Base-by-base conservation (phyloP, 257 asterid species). In the Rauvolfia tetraphylla region DNA sequence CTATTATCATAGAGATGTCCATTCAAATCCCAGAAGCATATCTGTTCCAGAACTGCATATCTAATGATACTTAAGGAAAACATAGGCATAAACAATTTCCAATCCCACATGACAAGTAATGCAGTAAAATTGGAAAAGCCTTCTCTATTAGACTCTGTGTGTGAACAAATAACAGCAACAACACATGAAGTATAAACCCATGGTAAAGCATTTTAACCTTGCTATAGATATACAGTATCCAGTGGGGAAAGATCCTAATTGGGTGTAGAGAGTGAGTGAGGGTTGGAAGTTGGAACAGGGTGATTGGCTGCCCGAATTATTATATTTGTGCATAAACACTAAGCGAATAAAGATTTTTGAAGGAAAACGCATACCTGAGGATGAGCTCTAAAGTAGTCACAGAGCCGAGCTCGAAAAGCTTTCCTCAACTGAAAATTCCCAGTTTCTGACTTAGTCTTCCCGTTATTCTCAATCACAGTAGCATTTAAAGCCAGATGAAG, bases 361-460 rank as follows among this genome's bases (percentile, higher is more conserved):
- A 61, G 15, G 38, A 83, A 18, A 61, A 63, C 4, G 0, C 38
- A 62, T 89, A 95, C 99, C 96, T 85, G 88, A 20, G 94, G 97
- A 74, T 95, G 96, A 68, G 89, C 84, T 80, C 88, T 86, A 73
- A 78, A 61, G 78, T 87, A 93, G 48, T 90, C 88, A 68, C 87
- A 53, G 78, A 95, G 81, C 67, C 97, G 87, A 44, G 58, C 76
- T 25, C 74, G 94, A 36, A 95, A 93, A n/a, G 87, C 78, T 79
- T 89, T 89, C 81, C 96, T 84, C 86, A 90, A 74, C 61, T 77
- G 85, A 75, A 84, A 46, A 79, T 84, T 82, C 36, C 82, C 80
- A 84, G 78, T 81, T 7, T 77, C 85, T 78, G 90, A 84, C 77
- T 86, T 79, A 18, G 79, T 71, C 69, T 90, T 90, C 68, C 79